Base-by-base conservation (phyloP, 495 filamentous ascomycete genomes). In the Tirmania nivea region DNA sequence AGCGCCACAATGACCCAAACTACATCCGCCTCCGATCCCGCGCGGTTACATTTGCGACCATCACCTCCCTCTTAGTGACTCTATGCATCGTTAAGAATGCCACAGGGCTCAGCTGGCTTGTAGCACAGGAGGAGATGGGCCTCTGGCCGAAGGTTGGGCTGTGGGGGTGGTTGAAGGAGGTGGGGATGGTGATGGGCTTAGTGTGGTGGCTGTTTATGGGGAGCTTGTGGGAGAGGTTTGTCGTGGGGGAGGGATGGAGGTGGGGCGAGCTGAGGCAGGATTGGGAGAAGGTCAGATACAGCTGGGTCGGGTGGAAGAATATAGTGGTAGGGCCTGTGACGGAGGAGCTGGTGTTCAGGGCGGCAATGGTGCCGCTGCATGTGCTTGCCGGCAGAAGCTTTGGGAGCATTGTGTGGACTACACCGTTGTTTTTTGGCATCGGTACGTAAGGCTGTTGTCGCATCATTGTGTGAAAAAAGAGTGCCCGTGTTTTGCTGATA, bases 311-410 rank as follows among this genome's bases (percentile, higher is more conserved):
- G 12, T 80, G 75, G 76, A 72, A 77, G 39, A 80, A 80, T 56
- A 77, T 71, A 62, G 67, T 85, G 50, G 77, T 75, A 31, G 89
- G 85, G 48, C 90, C 90, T 0, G 65, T 90, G 36, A 94, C 84
- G 10, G 90, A 97, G 70, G 90, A 97, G 67, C 61, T 93, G 51
- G 81, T 96, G 64, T 97, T 93, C 70, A 84, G 90, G 65, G 83
- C 84, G 2, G 75, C 81, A 49, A 75, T 90, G 48, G 72, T 94
- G 51, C 83, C 88, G 7, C 71, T 94, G 3, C 80, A 93, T 63
- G 67, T 94, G 6, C 67, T 89, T n/a, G 76, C 86, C n/a, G 72
- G 73, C 34, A 66, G 74, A 8, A 68, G 75, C 3, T 66, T 78
- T 2, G 67, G 66, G 0, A 69, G 68, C 5, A 78, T 84, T 58